Base-by-base conservation (phyloP, 1,139 yeast genomes). In the Schizosaccharomyces versatilis region DNA sequence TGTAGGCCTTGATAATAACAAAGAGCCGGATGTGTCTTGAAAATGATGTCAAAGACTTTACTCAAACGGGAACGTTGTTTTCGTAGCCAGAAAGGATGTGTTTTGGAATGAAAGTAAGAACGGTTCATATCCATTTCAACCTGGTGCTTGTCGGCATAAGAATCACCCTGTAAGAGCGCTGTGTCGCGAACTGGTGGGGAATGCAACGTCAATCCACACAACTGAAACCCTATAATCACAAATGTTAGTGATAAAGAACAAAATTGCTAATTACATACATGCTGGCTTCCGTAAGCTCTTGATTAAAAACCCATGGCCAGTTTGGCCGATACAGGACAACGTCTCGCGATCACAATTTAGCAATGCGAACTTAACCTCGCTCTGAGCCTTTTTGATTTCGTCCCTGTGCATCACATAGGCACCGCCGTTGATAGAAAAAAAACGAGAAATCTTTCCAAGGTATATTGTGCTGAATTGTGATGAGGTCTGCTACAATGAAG, bases 1-100 rank as follows among this genome's bases (percentile, higher is more conserved):
- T 88, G 96, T 64, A 76, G 84, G 0, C 97, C 97, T 67, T 88
- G 97, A 65, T 85, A 88, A 66, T 88, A 88, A 58, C 76, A 71
- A 51, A 86, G 69, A n/a, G 67, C 62, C 0, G 86, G 86, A 61
- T 80, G 71, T 38, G 72, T 72, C 41, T 84, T 67, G 38, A 88
- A 68, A 1, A 84, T 69, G 24, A 71, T 69, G 12, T 74, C 66
- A 7, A 85, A 75, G 38, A 82, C 62, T 14, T 66, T 67, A 10
- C 68, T 67, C 47, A 84, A 68, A 19, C 73, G 63, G 7, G 64
- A 64, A 60, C 77, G 74, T 57, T 72, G 61, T 2, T 51, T 15
- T 5, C 24, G 38, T 38, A 57, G 3, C 39, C 39, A 39, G n/a
- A 32, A 60, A 54, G 38, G 56, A 54, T 59, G 61, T 47, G 57